Conservation (phyloP, 73 alveolate species). For the Stentor roeselii region DNA sequence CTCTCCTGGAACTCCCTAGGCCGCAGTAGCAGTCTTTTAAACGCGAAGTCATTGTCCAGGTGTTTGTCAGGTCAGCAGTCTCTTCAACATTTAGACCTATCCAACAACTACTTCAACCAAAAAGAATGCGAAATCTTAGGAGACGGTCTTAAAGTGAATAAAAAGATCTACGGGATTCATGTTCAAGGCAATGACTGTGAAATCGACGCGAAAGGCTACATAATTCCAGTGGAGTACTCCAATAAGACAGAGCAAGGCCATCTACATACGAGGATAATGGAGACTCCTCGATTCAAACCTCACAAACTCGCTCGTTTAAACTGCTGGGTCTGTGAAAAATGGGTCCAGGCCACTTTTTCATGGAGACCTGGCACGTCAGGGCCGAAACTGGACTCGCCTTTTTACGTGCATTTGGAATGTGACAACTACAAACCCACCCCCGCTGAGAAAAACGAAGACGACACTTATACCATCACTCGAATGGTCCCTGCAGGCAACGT, state of each 20-base stretch:
- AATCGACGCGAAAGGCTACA: slow-evolving; percentile 78
- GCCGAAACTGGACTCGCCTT: neutral
- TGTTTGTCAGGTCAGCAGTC: slow-evolving; percentile 18
- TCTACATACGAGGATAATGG: neutral
- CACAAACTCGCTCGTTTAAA: slow-evolving; percentile 5
- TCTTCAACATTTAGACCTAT: slow-evolving; percentile 77
- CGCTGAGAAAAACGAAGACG: neutral
- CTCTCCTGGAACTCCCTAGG: slow-evolving; percentile 33
- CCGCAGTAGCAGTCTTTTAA: slow-evolving; percentile 2
- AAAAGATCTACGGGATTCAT: slow-evolving; percentile 78
- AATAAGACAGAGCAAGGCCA: slow-evolving; percentile 28
- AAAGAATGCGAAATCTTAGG: slow-evolving; percentile 61
- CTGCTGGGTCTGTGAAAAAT: slow-evolving; percentile 22
- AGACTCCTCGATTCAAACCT: slow-evolving; percentile 18
- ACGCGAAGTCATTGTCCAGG: slow-evolving; percentile 12
- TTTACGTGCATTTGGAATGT: neutral
- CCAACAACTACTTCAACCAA: slow-evolving; percentile 63
- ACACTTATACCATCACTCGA: neutral
- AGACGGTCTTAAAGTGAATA: slow-evolving; percentile 67
- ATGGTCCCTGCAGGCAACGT: slow-evolving; percentile 1
- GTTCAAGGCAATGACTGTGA: slow-evolving; percentile 83
- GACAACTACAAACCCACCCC: neutral
- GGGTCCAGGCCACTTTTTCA: neutral
- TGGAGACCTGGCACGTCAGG: slow-evolving; percentile 26
- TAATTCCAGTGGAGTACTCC: slow-evolving; percentile 27